Conservation (phyloP, 768 basidiomycete species). For the Suillus lakei region DNA sequence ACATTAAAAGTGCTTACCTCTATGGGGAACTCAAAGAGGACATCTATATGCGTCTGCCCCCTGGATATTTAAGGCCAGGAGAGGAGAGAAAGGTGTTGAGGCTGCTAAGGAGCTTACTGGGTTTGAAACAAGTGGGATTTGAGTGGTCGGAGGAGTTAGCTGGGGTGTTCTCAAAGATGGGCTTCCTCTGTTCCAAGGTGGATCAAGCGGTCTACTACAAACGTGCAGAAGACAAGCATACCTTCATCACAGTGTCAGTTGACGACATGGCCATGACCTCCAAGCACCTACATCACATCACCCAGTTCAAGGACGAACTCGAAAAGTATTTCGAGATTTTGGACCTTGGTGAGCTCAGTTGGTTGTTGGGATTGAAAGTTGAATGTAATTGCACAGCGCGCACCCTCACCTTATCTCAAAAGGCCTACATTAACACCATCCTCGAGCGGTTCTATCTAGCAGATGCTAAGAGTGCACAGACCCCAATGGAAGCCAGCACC, state of each 20-base stretch:
- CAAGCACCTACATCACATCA: too few relatives aligned
- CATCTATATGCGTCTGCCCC: slow-evolving; percentile 43
- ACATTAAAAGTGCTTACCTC: slow-evolving; percentile 23
- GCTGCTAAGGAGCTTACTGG: slow-evolving; percentile 40
- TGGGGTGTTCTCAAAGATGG: neutral
- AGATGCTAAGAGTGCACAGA: too few relatives aligned
- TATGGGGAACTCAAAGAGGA: too few relatives aligned
- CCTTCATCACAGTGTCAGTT: too few relatives aligned
- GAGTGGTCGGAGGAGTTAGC: slow-evolving; percentile 34
- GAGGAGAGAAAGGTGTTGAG: slow-evolving; percentile 30
- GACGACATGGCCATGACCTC: too few relatives aligned
- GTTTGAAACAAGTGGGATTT: slow-evolving; percentile 40
- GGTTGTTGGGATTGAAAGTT: neutral
- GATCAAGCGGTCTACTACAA: neutral
- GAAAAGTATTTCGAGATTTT: too few relatives aligned
- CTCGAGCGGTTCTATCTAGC: too few relatives aligned
- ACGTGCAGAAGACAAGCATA: too few relatives aligned
- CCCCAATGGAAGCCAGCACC: too few relatives aligned
- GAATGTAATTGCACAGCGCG: neutral
- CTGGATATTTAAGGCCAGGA: slow-evolving; percentile 22
- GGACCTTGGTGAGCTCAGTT: neutral
- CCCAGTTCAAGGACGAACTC: too few relatives aligned
- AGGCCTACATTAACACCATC: neutral
- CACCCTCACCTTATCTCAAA: neutral
- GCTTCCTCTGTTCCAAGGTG: neutral